A percentile compares a stretch with the other conserved stretches of the same genome.
These are phyloP conservation scores for Mycena sanguinolenta DNA, from an alignment of 768 basidiomycete genomes.

Conservation along the genomic window DNA sequence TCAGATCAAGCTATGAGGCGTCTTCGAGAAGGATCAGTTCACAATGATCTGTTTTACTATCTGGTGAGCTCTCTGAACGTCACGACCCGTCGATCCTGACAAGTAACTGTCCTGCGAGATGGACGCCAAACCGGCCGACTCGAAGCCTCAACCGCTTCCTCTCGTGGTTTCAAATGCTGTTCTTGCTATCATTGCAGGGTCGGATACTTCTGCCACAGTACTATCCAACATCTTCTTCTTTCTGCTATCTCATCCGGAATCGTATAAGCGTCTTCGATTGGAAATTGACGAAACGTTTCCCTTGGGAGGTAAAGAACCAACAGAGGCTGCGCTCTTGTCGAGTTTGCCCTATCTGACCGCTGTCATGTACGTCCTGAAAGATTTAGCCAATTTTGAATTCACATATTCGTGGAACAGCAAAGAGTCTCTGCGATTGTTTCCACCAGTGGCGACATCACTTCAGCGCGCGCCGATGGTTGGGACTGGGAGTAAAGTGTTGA, in stretches of 20 bases:
- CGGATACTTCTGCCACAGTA: conserved; percentile 61
- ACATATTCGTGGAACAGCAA: conserved; percentile 7
- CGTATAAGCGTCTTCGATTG: conserved; percentile 51
- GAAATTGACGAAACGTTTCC: conserved; percentile 54
- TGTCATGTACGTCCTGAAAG: too few relatives aligned
- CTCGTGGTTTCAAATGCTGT: conserved; percentile 10
- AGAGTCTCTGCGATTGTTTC: conserved; percentile 19
- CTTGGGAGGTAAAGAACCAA: not conserved
- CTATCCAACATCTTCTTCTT: conserved; percentile 55
- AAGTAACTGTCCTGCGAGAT: not conserved
- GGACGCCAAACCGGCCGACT: not conserved
- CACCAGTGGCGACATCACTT: conserved; percentile 11
- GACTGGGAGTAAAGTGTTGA: conserved; percentile 17
- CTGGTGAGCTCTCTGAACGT: not conserved
- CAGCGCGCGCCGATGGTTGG: conserved; percentile 24
- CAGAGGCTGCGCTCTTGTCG: too few relatives aligned
- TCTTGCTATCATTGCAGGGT: conserved; percentile 57
- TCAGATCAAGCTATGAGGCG: too few relatives aligned
- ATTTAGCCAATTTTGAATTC: too few relatives aligned
- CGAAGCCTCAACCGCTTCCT: conserved; percentile 12
- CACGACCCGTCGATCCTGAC: too few relatives aligned
- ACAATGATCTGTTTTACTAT: conserved; percentile 30
- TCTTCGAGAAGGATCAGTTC: too few relatives aligned
- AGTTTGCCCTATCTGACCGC: too few relatives aligned
- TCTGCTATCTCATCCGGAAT: conserved; percentile 53